Evolutionary conservation across 2,329 filamentous ascomycete genomes (phyloP).

Genomic region (Diaporthe eres): DNA sequence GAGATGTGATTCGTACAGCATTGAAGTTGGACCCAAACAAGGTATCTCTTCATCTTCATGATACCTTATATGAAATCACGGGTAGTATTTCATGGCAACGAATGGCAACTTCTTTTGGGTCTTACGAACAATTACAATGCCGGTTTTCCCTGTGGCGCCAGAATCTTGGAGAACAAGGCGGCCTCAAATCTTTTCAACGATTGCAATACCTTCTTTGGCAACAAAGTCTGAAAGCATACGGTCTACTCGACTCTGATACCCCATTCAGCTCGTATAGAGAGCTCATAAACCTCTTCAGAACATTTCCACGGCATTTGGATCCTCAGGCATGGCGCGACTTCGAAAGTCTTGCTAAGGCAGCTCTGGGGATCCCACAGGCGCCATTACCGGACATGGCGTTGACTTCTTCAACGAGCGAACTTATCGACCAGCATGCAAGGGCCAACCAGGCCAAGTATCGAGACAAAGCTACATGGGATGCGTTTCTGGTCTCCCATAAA

Average conservation of each 20-base stretch:
- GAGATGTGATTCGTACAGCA: background rate
- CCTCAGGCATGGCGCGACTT: constrained; percentile 14
- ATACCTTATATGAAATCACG: constrained; percentile 18
- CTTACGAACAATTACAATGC: constrained; percentile 2
- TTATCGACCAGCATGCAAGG: background rate
- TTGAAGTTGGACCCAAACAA: background rate
- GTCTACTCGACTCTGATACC: background rate
- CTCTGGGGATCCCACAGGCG: background rate
- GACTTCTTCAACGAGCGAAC: background rate
- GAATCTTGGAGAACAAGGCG: too few species aligned
- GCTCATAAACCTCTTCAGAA: background rate
- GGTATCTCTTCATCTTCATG: constrained; percentile 6
- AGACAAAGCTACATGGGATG: background rate
- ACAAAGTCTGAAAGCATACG: background rate
- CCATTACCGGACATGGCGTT: background rate
- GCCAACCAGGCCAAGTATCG: background rate
- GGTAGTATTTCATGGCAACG: background rate
- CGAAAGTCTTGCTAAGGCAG: background rate
- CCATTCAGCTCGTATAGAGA: constrained; percentile 8
- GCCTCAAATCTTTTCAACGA: too few species aligned
- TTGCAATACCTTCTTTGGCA: background rate
- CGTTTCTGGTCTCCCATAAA: background rate
- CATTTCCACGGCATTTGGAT: constrained; percentile 11
- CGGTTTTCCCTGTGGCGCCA: background rate
- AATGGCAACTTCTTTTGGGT: background rate